A percentile compares a stretch with the other conserved stretches of the same genome.
These are phyloP conservation scores for Phoma herbarum DNA, from an alignment of 2,329 filamentous ascomycete species.

Conservation along the genomic window DNA sequence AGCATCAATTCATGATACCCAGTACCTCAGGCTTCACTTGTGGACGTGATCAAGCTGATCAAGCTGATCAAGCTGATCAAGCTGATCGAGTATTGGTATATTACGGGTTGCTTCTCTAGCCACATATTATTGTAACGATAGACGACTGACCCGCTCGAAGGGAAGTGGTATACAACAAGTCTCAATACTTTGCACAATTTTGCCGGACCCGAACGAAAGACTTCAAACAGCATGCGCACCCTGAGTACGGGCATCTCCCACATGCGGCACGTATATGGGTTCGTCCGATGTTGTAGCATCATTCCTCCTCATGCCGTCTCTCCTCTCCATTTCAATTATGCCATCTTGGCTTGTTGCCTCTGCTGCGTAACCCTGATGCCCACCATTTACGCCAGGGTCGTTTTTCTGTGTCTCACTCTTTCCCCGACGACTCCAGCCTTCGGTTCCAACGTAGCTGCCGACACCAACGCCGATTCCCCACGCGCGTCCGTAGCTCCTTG, in stretches of 20 bases:
- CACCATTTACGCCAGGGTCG: constrained; percentile 11
- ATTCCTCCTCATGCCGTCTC: constrained; percentile 4
- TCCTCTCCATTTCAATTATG: constrained; percentile 22
- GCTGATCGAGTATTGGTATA: not conserved
- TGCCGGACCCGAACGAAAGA: not conserved
- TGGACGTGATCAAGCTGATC: not conserved
- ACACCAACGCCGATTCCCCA: constrained; percentile 78
- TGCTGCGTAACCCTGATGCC: constrained; percentile 8
- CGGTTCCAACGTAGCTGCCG: constrained; percentile 57
- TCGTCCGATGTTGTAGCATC: constrained; percentile 13
- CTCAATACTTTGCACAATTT: not conserved
- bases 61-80: too few relatives aligned
- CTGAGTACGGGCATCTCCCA: constrained; percentile 4
- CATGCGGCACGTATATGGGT: constrained; percentile 9
- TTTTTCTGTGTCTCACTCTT: constrained; percentile 23
- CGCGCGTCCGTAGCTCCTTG: constrained; percentile 74
- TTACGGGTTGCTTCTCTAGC: not conserved
- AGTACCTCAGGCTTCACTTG: not conserved
- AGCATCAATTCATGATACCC: constrained; percentile 22
- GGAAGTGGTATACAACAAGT: not conserved
- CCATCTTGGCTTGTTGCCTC: constrained; percentile 22
- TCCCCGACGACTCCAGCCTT: constrained; percentile 53
- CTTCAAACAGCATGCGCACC: constrained; percentile 9
- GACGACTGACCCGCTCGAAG: not conserved
- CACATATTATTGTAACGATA: not conserved